phyloP scores from a whole-genome alignment of 768 basidiomycete genomes.

The Pholiota microspora region DNA sequence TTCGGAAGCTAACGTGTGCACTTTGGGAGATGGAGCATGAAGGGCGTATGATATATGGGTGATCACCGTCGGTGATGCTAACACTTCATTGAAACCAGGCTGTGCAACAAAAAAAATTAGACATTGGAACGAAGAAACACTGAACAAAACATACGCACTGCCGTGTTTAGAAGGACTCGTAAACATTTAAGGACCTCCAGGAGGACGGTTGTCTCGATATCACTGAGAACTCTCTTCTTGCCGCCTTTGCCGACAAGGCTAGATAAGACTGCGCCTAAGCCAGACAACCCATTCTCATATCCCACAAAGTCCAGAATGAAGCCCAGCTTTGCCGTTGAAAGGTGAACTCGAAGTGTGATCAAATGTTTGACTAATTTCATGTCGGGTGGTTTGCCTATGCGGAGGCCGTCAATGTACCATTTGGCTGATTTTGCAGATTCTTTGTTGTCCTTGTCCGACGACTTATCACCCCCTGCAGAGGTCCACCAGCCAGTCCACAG shows the following conservation, averaged over 20 bases:
- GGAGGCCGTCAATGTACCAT: conserved; percentile 64
- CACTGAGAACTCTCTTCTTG: conserved; percentile 57
- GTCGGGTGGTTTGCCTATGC: conserved; percentile 50
- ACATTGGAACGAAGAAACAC: neutral
- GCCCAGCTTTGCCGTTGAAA: conserved; percentile 75
- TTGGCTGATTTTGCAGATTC: conserved; percentile 48
- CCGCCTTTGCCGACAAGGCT: conserved; percentile 64
- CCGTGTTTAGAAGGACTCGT: conserved; percentile 80
- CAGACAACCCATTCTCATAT: conserved; percentile 61
- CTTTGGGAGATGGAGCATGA: conserved; percentile 61
- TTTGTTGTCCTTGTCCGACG: conserved; percentile 28
- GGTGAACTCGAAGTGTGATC: conserved; percentile 78
- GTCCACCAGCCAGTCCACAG: conserved; percentile 78
- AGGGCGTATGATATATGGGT: conserved; percentile 74
- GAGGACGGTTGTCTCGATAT: conserved; percentile 66
- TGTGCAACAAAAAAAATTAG: conserved; percentile 25
- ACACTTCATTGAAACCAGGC: conserved; percentile 70
- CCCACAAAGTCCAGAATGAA: conserved; percentile 83
- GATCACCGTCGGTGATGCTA: conserved; percentile 62
- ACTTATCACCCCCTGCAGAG: conserved; percentile 57
- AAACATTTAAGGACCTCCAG: conserved; percentile 79
- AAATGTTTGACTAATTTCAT: conserved; percentile 72
- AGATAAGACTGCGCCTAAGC: conserved; percentile 55
- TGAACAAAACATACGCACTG: conserved; percentile 56
- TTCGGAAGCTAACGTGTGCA: conserved; percentile 69